Evolutionary conservation across 2,329 filamentous ascomycete genomes (phyloP).

Genomic region (Aspergillus sp.): DNA sequence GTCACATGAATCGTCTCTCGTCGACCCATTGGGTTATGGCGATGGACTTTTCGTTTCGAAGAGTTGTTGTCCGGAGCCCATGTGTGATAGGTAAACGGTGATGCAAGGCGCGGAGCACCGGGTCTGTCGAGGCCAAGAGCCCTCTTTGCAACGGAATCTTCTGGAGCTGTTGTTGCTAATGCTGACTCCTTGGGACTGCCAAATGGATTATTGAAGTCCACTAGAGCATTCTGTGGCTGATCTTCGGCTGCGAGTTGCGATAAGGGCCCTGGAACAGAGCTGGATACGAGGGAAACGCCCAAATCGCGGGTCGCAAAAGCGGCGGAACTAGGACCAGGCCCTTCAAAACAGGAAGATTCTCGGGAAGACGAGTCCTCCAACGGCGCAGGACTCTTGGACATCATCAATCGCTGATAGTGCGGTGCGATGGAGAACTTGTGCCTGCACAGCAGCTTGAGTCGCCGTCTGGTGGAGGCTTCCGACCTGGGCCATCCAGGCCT

Average conservation of each 20-base stretch:
- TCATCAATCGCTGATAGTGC: conserved; percentile 58
- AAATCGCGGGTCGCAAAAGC: conserved; percentile 39
- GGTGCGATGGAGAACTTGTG: conserved; percentile 56
- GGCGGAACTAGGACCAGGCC: conserved; percentile 18
- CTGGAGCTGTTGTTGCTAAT: background rate
- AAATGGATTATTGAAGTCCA: conserved; percentile 31
- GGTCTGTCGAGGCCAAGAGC: conserved; percentile 11
- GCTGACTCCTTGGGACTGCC: conserved; percentile 1
- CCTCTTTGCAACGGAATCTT: conserved; percentile 8
- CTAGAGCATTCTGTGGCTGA: conserved; percentile 14
- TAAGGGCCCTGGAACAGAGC: conserved; percentile 33
- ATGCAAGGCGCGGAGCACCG: conserved; percentile 40
- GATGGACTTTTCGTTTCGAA: conserved; percentile 25
- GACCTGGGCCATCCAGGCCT: conserved; percentile 49
- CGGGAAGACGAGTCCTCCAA: conserved; percentile 35
- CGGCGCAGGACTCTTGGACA: conserved; percentile 55
- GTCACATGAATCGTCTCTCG: conserved; percentile 42
- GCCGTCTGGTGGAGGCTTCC: conserved; percentile 52
- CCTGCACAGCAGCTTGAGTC: conserved; percentile 55
- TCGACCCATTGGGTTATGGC: conserved; percentile 26
- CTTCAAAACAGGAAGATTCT: conserved; percentile 18
- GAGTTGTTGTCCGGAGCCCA: conserved; percentile 37
- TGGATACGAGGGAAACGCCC: conserved; percentile 38
- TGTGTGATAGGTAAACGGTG: conserved; percentile 44
- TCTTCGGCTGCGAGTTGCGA: conserved; percentile 27